Evolutionary conservation across 331 rosid genomes (phyloP), one percentile per base, ranked within the genome.

Genomic region (Erythrophleum ivorense): DNA sequence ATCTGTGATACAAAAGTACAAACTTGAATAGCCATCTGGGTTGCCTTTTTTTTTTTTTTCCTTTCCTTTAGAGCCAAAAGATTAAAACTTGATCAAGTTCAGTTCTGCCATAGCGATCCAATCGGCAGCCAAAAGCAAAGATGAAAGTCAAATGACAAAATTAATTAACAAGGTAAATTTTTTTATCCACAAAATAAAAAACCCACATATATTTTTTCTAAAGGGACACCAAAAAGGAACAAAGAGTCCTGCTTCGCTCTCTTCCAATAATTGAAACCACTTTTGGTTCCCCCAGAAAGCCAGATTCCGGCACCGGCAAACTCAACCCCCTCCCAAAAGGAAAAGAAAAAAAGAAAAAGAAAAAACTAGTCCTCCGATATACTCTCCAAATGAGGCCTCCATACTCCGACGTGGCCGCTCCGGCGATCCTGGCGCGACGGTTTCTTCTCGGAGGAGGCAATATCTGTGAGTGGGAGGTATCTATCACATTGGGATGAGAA

Each of bases 361-460:
- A 13, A 3, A 9, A 31, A 13, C 63, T 71, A 91, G 46, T 89
- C 98, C 83, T 95, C 98, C 0, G 89, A 83, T 15, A 95, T 93
- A 81, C 96, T 95, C 73, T 84, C 87, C 7, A 95, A 89, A 78
- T 90, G 89, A 81, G 98, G 99, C 63, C 69, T 78, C 95, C 95
- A 95, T 38, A 89, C 81, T 10, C 89, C 90, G 18, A 54, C 75
- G 4, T 88, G 87, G 48, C 91, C 86, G 68, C 86, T 88, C 60
- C 88, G 88, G 16, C 97, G 91, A 77, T 89, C 88, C 31, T 90
- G 81, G 13, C 92, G 84, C 0, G 85, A 79, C 0, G 87, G 77
- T 83, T 91, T 95, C 85, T 91, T 95, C 29, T 82, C 88, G 11
- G 89, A 68, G 34, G 73, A 67, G 8, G 7, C 36, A 10, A 10